phyloP scores from a whole-genome alignment of 768 basidiomycete genomes.

The Boletus pseudo-olivaceus region DNA sequence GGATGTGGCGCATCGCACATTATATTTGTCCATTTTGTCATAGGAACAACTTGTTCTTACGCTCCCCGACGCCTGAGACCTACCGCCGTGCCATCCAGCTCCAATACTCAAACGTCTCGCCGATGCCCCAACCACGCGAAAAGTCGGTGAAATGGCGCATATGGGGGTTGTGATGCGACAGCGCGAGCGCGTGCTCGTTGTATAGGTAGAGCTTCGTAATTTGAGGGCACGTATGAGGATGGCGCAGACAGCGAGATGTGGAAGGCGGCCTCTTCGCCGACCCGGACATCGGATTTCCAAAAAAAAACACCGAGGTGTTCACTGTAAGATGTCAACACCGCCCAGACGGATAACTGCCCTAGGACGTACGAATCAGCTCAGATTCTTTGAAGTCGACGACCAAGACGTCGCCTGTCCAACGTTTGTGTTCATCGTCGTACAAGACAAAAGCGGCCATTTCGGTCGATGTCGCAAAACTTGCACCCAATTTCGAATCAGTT shows the following conservation, averaged over 20 bases:
- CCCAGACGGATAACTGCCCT: background rate
- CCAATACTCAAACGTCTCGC: slow-evolving; percentile 97
- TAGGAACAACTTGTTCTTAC: too few species aligned
- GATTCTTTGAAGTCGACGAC: slow-evolving; percentile 62
- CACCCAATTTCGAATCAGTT: background rate
- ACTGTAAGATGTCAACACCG: slow-evolving; percentile 42
- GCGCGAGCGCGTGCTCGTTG: slow-evolving; percentile 76
- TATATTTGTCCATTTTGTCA: too few species aligned
- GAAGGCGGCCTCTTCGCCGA: slow-evolving; percentile 65
- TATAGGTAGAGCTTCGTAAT: slow-evolving; percentile 91
- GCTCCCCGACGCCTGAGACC: too few species aligned
- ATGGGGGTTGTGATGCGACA: slow-evolving; percentile 83
- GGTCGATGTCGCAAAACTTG: background rate
- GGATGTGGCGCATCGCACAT: too few species aligned
- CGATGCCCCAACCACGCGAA: slow-evolving; percentile 90
- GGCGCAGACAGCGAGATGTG: slow-evolving; percentile 67
- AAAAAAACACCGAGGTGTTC: slow-evolving; percentile 64
- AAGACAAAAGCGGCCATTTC: background rate
- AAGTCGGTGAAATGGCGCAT: slow-evolving; percentile 83
- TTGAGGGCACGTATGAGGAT: slow-evolving; percentile 36
- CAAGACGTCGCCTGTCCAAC: slow-evolving; percentile 42
- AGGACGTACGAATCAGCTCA: slow-evolving; percentile 56
- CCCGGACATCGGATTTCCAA: slow-evolving; percentile 53
- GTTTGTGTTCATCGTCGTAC: slow-evolving; percentile 1
- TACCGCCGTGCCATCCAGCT: slow-evolving; percentile 93